Evolutionary conservation across 2,329 filamentous ascomycete genomes (phyloP).

Genomic region (Acephala macrosclerotiorum): DNA sequence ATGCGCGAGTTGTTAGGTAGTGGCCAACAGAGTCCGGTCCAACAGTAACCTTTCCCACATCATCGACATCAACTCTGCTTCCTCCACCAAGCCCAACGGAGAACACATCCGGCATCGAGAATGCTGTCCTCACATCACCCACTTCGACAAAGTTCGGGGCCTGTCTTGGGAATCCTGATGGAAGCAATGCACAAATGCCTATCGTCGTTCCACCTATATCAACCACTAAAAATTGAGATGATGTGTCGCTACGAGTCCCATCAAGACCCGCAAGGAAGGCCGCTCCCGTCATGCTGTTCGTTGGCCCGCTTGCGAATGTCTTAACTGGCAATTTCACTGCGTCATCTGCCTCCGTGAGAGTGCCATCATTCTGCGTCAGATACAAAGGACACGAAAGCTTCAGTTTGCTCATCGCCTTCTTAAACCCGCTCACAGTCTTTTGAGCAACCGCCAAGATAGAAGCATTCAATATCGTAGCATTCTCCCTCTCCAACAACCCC

Average conservation of each 20-base stretch:
- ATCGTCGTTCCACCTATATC: slow-evolving; percentile 67
- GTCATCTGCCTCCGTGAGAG: slow-evolving; percentile 57
- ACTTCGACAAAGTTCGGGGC: slow-evolving; percentile 9
- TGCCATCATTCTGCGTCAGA: slow-evolving; percentile 68
- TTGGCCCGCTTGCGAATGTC: slow-evolving; percentile 66
- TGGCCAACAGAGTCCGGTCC: slow-evolving; percentile 21
- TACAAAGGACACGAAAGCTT: slow-evolving; percentile 61
- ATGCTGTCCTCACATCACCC: slow-evolving; percentile 14
- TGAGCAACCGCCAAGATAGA: slow-evolving; percentile 63
- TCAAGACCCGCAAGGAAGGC: slow-evolving; percentile 55
- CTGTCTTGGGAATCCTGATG: slow-evolving; percentile 13
- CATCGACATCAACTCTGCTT: slow-evolving; percentile 1
- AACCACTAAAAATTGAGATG: slow-evolving; percentile 48
- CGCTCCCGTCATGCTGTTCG: slow-evolving; percentile 67
- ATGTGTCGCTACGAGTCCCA: neutral
- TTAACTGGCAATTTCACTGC: slow-evolving; percentile 62
- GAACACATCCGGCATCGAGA: slow-evolving; percentile 17
- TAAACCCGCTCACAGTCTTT: slow-evolving; percentile 61
- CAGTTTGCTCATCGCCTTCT: slow-evolving; percentile 55
- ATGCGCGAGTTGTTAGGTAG: neutral
- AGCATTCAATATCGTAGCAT: slow-evolving; percentile 68
- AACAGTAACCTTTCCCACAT: neutral
- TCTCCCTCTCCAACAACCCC: slow-evolving; percentile 50
- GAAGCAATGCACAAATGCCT: slow-evolving; percentile 53
- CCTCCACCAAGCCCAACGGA: slow-evolving; percentile 21